Conservation (phyloP, 1,284 basidiomycete species). For the Leucoagaricus sp. region DNA sequence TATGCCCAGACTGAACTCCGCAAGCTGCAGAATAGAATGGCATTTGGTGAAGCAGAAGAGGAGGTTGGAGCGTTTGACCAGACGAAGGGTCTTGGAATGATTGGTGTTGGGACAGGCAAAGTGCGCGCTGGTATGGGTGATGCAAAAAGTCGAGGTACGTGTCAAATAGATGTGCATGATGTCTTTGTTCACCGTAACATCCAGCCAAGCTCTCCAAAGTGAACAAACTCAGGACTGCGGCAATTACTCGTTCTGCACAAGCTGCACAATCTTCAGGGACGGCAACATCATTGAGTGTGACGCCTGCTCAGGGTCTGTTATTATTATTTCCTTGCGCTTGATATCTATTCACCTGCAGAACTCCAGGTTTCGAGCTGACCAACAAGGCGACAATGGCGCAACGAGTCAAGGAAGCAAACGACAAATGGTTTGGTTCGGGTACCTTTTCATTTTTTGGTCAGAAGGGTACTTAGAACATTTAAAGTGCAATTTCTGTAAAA, state of each 20-base stretch:
- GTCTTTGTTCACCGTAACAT: neutral
- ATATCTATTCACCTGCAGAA: neutral
- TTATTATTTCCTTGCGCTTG: neutral
- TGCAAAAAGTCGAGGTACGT: conserved; percentile 82
- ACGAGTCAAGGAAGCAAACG: conserved; percentile 89
- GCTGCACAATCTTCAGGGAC: conserved; percentile 74
- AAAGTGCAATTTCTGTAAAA: neutral
- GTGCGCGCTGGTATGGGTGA: conserved; percentile 87
- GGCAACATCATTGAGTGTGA: conserved; percentile 91
- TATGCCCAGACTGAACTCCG: conserved; percentile 96
- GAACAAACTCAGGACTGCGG: conserved; percentile 88
- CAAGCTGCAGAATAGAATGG: conserved; percentile 96
- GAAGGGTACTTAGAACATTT: conserved; percentile 48
- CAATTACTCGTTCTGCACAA: conserved; percentile 75
- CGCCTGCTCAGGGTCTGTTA: conserved; percentile 86
- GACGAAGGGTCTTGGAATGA: conserved; percentile 97
- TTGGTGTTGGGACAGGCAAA: conserved; percentile 83
- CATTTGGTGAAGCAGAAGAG: conserved; percentile 94
- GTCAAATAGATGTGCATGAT: neutral
- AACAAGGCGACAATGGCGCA: conserved; percentile 80
- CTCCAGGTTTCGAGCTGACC: conserved; percentile 82
- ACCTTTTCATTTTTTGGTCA: conserved; percentile 81
- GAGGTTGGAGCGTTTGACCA: conserved; percentile 97
- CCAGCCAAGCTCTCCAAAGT: conserved; percentile 95
- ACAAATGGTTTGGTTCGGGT: conserved; percentile 88